phyloP scores from a whole-genome alignment of 371 early-diverging fungal species.

The Mortierella sp. region DNA sequence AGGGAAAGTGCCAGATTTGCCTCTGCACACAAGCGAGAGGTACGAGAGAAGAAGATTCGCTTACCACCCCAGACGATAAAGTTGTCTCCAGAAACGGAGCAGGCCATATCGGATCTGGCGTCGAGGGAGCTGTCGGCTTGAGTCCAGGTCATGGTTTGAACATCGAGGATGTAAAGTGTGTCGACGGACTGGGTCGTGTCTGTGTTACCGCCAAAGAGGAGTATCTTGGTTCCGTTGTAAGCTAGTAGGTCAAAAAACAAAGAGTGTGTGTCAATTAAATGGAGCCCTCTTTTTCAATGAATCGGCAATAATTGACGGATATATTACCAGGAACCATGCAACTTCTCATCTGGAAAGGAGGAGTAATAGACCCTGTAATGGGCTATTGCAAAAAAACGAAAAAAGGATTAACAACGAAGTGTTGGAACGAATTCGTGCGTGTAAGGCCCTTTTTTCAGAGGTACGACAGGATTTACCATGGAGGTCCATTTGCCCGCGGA shows the following conservation, averaged over 20 bases:
- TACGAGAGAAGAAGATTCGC: not conserved
- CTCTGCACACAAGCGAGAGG: no score
- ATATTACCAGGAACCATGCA: not conserved
- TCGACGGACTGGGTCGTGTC: not conserved
- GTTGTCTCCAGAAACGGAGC: slow-evolving; percentile 13
- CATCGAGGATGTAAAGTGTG: slow-evolving; percentile 12
- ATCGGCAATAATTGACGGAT: not conserved
- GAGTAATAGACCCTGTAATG: not conserved
- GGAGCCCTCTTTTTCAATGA: not conserved
- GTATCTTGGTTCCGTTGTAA: not conserved
- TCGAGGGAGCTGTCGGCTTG: not conserved
- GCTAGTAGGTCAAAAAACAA: not conserved
- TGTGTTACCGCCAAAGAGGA: not conserved
- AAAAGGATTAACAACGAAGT: not conserved
- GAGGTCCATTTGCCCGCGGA: not conserved
- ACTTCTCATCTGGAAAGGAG: not conserved
- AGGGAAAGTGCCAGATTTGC: no score
- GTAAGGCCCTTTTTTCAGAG: not conserved
- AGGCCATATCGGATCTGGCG: slow-evolving; percentile 10
- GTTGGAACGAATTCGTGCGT: not conserved
- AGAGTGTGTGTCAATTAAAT: not conserved
- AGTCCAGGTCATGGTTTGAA: slow-evolving; percentile 14
- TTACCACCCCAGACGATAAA: slow-evolving; percentile 30
- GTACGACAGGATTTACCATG: not conserved
- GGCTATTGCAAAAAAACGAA: not conserved